Base-by-base conservation (phyloP, 495 filamentous ascomycete genomes). In the Aspergillus bridgeri region DNA sequence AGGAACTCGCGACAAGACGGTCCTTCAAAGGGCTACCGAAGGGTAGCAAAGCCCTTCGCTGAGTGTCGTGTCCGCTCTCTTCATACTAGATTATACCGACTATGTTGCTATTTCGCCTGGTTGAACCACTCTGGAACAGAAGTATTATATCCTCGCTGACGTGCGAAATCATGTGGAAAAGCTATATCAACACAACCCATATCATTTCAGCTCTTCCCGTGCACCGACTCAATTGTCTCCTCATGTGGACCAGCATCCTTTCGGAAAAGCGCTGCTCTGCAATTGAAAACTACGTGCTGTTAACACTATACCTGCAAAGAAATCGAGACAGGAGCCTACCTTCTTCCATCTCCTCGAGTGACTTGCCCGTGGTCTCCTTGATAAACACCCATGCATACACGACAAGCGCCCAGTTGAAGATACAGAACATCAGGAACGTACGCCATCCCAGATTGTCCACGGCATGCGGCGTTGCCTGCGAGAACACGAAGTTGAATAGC, bases 401-500 rank as follows among this genome's bases (percentile, higher is more conserved):
- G 19, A 68, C 65, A 3, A 73, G 62, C 13, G 68, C 65, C 61
- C 65, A 62, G 51, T 70, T 63, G 43, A 66, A 64, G 23, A 67
- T 53, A 15, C 56, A 60, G 50, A 68, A 78, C 54, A 80, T 58
- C 27, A 78, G 45, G 50, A 78, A 79, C 8, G 74, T 78, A n/a
- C 69, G 66, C 70, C 70, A 74, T 1, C 76, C 74, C 38, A 78
- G 60, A n/a, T 69, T 73, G 22, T 65, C 64, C 42, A 77, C 70
- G 59, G 71, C 73, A 42, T 77, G 73, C 2, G 74, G 76, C 0
- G 77, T 81, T 0, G 73, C 76, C 3, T 74, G 67, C 3, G 76
- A 77, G 67, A 82, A 78, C 2, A 81, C 65, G 58, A 81, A 81
- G 48, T 77, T 80, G 51, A 75, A 80, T 1, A 80, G 62, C 80